phyloP scores from a whole-genome alignment of 148 eudicot species.

The Vaccinium darrowii region DNA sequence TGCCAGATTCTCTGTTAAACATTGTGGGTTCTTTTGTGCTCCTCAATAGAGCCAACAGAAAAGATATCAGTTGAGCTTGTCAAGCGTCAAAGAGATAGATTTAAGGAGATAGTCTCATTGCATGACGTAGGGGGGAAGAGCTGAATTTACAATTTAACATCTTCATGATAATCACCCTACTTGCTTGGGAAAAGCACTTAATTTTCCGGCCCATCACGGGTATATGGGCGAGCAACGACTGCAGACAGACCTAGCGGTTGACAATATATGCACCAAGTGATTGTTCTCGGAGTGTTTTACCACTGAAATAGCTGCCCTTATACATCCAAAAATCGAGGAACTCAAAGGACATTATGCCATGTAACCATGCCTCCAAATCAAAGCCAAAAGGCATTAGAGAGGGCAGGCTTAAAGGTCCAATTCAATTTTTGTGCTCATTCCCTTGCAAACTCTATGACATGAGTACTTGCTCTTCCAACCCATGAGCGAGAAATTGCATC shows the following conservation, averaged over 20 bases:
- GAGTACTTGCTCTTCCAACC: background rate
- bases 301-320: too few species aligned
- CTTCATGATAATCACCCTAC: background rate
- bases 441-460: too few species aligned
- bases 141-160: background rate
- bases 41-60: background rate
- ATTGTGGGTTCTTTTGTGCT: background rate
- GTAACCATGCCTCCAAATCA: too few species aligned
- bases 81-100: background rate
- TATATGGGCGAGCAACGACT: too few species aligned
- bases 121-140: background rate
- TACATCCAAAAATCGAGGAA: too few species aligned
- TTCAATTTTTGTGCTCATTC: too few species aligned
- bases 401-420: too few species aligned
- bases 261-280: too few species aligned
- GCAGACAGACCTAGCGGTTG: too few species aligned
- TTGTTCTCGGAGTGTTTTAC: too few species aligned
- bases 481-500: background rate
- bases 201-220: background rate
- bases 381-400: too few species aligned
- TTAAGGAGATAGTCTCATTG: background rate
- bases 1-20: background rate
- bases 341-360: too few species aligned
- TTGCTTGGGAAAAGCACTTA: background rate
- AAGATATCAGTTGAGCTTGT: background rate